These are phyloP conservation scores for Rhizomucor miehei DNA, from an alignment of 371 early-diverging fungal genomes.

Conservation along the genomic window DNA sequence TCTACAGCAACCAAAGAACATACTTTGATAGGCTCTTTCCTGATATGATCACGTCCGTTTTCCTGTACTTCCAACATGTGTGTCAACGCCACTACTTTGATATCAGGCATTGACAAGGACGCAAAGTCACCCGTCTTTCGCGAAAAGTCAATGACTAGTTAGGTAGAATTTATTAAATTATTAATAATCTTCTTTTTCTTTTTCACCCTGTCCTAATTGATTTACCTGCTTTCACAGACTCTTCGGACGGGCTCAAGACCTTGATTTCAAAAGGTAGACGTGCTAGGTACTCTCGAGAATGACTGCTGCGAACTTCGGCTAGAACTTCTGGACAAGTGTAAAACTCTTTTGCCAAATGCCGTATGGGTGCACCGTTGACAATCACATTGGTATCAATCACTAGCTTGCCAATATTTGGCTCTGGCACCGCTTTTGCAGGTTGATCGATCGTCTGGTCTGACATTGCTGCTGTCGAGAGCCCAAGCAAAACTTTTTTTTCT, in stretches of 20 bases:
- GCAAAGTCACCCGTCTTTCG: constrained; percentile 93
- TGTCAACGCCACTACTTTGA: constrained; percentile 87
- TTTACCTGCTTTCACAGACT: constrained; percentile 73
- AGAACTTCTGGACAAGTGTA: constrained; percentile 89
- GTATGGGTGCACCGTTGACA: constrained; percentile 45
- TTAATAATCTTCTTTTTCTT: neutral
- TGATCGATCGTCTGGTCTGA: too few relatives aligned
- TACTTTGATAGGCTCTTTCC: constrained; percentile 60
- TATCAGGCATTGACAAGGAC: constrained; percentile 79
- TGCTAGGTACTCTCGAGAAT: constrained; percentile 66
- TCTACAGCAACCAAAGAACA: neutral
- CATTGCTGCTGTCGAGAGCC: too few relatives aligned
- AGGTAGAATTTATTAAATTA: neutral
- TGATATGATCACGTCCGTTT: constrained; percentile 61
- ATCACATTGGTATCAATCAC: constrained; percentile 67
- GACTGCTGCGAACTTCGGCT: constrained; percentile 79
- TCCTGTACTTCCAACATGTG: constrained; percentile 79
- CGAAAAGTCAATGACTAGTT: constrained; percentile 75
- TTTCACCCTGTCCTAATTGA: neutral
- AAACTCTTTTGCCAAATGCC: constrained; percentile 66
- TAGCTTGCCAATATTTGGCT: constrained; percentile 32
- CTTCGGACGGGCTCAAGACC: constrained; percentile 69
- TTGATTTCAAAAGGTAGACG: constrained; percentile 66
- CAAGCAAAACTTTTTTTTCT: neutral
- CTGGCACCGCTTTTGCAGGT: too few relatives aligned